Evolutionary conservation across 495 filamentous ascomycete species (phyloP).

Genomic region (Lepidopterella palustris): DNA sequence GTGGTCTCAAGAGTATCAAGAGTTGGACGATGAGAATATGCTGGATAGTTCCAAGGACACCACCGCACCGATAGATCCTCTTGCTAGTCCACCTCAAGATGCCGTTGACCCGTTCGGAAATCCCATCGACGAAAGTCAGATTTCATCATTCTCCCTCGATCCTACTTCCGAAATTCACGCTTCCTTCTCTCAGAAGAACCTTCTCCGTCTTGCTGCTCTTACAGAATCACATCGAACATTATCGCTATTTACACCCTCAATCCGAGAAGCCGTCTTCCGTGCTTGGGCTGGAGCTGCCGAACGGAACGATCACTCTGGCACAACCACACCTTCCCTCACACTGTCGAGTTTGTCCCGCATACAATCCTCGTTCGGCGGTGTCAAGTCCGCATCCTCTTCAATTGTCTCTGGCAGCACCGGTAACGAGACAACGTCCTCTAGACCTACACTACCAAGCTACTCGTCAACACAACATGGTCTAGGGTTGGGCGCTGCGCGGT

Average conservation of each 20-base stretch:
- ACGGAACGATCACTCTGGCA: conserved; percentile 59
- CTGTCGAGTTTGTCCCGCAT: conserved; percentile 33
- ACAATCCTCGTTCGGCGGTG: conserved; percentile 32
- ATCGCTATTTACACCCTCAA: conserved; percentile 76
- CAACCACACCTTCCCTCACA: conserved; percentile 32
- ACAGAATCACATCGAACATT: conserved; percentile 79
- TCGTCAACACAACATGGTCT: conserved; percentile 50
- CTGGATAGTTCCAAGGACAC: conserved; percentile 44
- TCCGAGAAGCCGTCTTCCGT: conserved; percentile 77
- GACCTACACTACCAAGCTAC: conserved; percentile 15
- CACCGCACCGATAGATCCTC: conserved; percentile 60
- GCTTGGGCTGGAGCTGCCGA: conserved; percentile 71
- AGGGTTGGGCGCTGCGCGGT: conserved; percentile 55
- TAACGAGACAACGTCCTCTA: conserved; percentile 17
- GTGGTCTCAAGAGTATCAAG: conserved; percentile 81
- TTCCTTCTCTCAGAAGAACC: conserved; percentile 85
- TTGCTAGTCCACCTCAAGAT: conserved; percentile 72
- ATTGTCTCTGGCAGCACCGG: conserved; percentile 26
- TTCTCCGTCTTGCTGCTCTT: conserved; percentile 67
- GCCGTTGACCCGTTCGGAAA: conserved; percentile 71
- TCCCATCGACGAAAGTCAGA: conserved; percentile 59
- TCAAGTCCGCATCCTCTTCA: conserved; percentile 24
- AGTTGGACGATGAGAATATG: conserved; percentile 50
- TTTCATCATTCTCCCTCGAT: conserved; percentile 68
- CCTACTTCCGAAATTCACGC: conserved; percentile 69